Evolutionary conservation across 768 basidiomycete species (phyloP).

Genomic region (Lactarius psammicola): DNA sequence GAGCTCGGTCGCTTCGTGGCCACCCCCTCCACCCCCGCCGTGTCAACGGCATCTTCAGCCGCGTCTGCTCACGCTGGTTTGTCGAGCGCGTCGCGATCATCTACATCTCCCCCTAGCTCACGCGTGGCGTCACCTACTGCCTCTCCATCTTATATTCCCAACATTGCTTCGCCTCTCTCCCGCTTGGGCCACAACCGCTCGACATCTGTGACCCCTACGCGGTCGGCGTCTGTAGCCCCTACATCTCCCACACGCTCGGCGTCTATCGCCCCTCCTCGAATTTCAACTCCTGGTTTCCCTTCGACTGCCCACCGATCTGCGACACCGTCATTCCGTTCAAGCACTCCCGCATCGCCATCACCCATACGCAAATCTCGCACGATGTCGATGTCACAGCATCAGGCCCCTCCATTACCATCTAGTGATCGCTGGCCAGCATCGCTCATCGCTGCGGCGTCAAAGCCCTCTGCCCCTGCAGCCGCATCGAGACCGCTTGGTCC

Average conservation of each 20-base stretch:
- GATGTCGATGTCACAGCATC: conserved; percentile 26
- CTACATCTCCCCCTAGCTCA: conserved; percentile 26
- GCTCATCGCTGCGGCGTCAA: conserved; percentile 14
- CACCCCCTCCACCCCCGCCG: conserved; percentile 17
- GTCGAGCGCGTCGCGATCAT: conserved; percentile 27
- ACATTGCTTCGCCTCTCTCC: conserved; percentile 15
- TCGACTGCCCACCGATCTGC: conserved; percentile 22
- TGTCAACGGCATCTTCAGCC: conserved; percentile 20
- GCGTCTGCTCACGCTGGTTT: conserved; percentile 27
- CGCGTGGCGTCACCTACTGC: conserved; percentile 30
- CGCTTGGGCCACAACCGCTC: conserved; percentile 24
- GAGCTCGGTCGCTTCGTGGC: conserved; percentile 29
- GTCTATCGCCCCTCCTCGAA: conserved; percentile 20
- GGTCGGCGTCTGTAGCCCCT: conserved; percentile 26
- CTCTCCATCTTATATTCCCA: conserved; percentile 18
- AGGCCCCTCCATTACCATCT: conserved; percentile 17
- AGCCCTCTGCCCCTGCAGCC: conserved; percentile 24
- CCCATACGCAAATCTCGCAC: conserved; percentile 28
- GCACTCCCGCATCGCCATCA: conserved; percentile 21
- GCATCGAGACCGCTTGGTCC: conserved; percentile 27
- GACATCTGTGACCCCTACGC: conserved; percentile 19
- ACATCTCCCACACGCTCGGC: conserved; percentile 20
- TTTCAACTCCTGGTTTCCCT: conserved; percentile 21
- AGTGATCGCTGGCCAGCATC: conserved; percentile 21
- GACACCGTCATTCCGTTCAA: conserved; percentile 25